A percentile compares a stretch with the other conserved stretches of the same genome.
phyloP scores from a whole-genome alignment of 441 rosid species.

The Pelargonium citronellum region DNA sequence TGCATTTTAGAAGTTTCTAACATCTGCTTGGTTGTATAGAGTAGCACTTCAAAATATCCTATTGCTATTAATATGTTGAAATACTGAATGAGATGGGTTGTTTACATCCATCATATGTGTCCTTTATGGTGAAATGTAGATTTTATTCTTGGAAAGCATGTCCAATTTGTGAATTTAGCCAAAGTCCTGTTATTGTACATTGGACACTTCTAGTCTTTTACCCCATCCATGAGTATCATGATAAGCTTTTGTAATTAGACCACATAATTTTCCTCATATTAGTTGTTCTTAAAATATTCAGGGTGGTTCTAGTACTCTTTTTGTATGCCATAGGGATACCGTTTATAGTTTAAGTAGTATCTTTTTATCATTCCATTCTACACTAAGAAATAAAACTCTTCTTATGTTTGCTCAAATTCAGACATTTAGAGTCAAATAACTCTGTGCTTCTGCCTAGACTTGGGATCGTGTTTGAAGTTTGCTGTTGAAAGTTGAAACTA shows the following conservation, averaged over 20 bases:
- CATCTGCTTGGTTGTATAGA: not conserved
- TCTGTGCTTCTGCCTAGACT: not conserved
- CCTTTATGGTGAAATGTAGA: not conserved
- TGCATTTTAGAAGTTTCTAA: not conserved
- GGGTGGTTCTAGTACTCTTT: not conserved
- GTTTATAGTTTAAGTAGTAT: not conserved
- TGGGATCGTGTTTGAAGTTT: not conserved
- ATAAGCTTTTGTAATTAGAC: not conserved
- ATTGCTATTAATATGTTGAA: not conserved
- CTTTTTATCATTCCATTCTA: not conserved
- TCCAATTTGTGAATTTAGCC: not conserved
- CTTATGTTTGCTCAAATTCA: not conserved
- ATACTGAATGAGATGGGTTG: not conserved
- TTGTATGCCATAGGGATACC: not conserved
- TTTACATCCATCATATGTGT: not conserved
- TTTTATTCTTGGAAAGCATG: not conserved
- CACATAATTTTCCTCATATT: not conserved
- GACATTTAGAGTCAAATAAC: not conserved
- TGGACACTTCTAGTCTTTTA: not conserved
- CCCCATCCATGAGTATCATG: not conserved
- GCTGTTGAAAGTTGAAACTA: no score
- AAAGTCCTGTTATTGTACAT: not conserved
- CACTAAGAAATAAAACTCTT: not conserved
- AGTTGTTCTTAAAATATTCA: not conserved
- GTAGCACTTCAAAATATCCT: not conserved